phyloP scores from a whole-genome alignment of 306 rosid species.

The Vigna angularis region DNA sequence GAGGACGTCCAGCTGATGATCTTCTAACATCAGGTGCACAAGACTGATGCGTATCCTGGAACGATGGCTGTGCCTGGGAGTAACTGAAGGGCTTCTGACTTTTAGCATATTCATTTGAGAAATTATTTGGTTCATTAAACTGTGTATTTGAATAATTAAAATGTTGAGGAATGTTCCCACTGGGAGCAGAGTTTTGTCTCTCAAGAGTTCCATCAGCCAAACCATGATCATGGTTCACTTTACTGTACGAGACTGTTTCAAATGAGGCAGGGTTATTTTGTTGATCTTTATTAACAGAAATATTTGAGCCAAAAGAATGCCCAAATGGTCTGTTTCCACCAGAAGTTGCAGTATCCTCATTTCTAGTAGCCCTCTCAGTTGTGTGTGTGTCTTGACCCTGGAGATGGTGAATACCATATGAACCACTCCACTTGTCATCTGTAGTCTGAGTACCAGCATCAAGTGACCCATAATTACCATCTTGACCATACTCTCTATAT shows the following conservation, averaged over 20 bases:
- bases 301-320: slow-evolving; percentile 55
- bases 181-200: slow-evolving; percentile 52
- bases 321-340: slow-evolving; percentile 56
- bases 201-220: slow-evolving; percentile 60
- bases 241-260: slow-evolving; percentile 56
- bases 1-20: slow-evolving; percentile 91
- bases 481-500: slow-evolving; percentile 51
- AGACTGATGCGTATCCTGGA: slow-evolving; percentile 61
- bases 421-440: slow-evolving; percentile 57
- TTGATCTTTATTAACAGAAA: slow-evolving; percentile 52
- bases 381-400: slow-evolving; percentile 52
- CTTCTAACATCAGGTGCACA: slow-evolving; percentile 65
- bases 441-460: slow-evolving; percentile 53
- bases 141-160: slow-evolving; percentile 57
- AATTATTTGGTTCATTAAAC: slow-evolving; percentile 49
- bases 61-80: slow-evolving; percentile 66
- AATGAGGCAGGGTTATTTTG: slow-evolving; percentile 57
- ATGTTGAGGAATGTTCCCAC: slow-evolving; percentile 57
- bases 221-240: slow-evolving; percentile 54
- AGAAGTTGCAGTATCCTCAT: slow-evolving; percentile 38
- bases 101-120: slow-evolving; percentile 56
- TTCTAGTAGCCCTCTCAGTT: slow-evolving; percentile 43
- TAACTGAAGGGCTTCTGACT: slow-evolving; percentile 55
- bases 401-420: slow-evolving; percentile 49
- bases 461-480: slow-evolving; percentile 51